Percentiles rank a stretch among this genome's conserved stretches.
Evolutionary conservation across 2,329 filamentous ascomycete species (phyloP).

Genomic region (Dothistroma septosporum): DNA sequence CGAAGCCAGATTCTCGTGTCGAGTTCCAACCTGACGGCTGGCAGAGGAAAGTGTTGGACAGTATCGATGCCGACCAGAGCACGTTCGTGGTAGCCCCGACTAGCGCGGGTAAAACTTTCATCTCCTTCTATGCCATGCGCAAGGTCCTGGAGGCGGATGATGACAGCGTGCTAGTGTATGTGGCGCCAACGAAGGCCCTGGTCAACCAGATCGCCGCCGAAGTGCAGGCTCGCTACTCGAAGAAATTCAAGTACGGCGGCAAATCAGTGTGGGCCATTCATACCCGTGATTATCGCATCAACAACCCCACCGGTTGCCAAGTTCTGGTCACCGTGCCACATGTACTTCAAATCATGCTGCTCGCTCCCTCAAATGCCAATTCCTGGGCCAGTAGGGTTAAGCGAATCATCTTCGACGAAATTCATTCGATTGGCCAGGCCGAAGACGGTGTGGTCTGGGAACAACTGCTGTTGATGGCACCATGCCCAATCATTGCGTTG

Average conservation of each 20-base stretch:
- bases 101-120: slow-evolving; percentile 77
- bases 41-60: slow-evolving; percentile 70
- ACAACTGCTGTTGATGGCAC: slow-evolving; percentile 67
- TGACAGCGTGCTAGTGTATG: slow-evolving; percentile 69
- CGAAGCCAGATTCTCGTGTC: slow-evolving; percentile 63
- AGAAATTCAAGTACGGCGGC: slow-evolving; percentile 56
- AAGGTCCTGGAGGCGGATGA: slow-evolving; percentile 65
- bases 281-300: slow-evolving; percentile 70
- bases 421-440: slow-evolving; percentile 73
- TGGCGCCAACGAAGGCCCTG: slow-evolving; percentile 75
- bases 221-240: slow-evolving; percentile 69
- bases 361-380: slow-evolving; percentile 61
- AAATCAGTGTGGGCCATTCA: slow-evolving; percentile 76
- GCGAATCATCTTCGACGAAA: slow-evolving; percentile 77
- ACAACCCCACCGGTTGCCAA: slow-evolving; percentile 68
- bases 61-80: slow-evolving; percentile 65
- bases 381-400: slow-evolving; percentile 65
- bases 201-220: slow-evolving; percentile 82
- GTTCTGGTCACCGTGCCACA: slow-evolving; percentile 74
- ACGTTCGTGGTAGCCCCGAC: slow-evolving; percentile 74
- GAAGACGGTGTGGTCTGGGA: slow-evolving; percentile 77
- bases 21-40: slow-evolving; percentile 71
- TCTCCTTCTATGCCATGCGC: slow-evolving; percentile 80
- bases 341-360: slow-evolving; percentile 73
- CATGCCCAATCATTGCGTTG: slow-evolving; percentile 73